A percentile compares a stretch with the other conserved stretches of the same genome.
Conservation (phyloP, 305 asterid genomes). For the Fraxinus sp. region DNA sequence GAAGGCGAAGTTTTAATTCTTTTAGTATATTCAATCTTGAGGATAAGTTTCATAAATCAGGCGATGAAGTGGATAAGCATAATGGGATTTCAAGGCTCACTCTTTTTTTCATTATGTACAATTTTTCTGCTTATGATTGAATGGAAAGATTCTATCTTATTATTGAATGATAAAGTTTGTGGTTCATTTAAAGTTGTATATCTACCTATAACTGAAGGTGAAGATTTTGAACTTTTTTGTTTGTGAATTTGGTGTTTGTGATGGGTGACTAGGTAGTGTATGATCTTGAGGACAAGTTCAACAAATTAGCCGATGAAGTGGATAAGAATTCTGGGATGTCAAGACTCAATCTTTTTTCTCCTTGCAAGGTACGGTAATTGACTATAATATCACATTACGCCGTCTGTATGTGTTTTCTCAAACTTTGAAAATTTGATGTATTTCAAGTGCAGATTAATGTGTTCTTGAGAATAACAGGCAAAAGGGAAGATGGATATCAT, state of each 20-base stretch:
- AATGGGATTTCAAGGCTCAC: constrained; percentile 77
- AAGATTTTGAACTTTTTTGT: neutral
- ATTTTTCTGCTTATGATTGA: neutral
- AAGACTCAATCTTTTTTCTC: constrained; percentile 83
- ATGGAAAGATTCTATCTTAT: neutral
- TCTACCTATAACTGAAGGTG: neutral
- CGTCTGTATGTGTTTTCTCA: neutral
- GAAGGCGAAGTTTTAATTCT: neutral
- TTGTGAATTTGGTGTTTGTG: neutral
- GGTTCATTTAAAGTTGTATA: neutral
- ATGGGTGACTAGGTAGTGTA: constrained; percentile 48
- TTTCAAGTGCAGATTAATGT: constrained; percentile 65
- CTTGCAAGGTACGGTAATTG: constrained; percentile 81
- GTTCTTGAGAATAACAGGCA: constrained; percentile 81
- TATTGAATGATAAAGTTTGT: neutral
- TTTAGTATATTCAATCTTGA: constrained; percentile 39
- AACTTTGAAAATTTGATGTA: constrained; percentile 11
- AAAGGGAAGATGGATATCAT: constrained; percentile 84
- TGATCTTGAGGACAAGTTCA: constrained; percentile 57
- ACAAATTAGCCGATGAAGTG: constrained; percentile 83
- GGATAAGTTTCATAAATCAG: constrained; percentile 53
- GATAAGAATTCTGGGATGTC: constrained; percentile 73
- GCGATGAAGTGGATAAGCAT: constrained; percentile 81
- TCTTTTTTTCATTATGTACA: constrained; percentile 59
- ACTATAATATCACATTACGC: neutral